Evolutionary conservation across 805 yeast species (phyloP).

Genomic region (Barnettozyma californica): DNA sequence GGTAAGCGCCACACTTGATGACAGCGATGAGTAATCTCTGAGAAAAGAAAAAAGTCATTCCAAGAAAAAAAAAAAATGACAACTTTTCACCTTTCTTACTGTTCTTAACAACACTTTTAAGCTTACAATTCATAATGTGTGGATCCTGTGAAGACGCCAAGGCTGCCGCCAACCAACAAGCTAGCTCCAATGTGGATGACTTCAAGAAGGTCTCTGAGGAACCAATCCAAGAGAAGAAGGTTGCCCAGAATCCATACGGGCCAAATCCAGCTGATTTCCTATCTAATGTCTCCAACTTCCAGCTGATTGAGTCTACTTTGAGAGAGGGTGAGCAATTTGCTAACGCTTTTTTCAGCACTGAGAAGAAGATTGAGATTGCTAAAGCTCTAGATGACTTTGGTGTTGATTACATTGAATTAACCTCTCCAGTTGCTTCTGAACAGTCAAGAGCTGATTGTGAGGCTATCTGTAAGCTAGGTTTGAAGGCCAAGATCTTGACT

Average conservation of each 20-base stretch:
- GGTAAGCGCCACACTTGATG: conserved; percentile 2
- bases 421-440: conserved; percentile 97
- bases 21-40: conserved; percentile 1
- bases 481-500: conserved; percentile 91
- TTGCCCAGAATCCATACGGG: conserved; percentile 74
- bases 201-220: conserved; percentile 43
- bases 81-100: conserved; percentile 1
- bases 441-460: conserved; percentile 92
- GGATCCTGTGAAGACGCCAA: conserved; percentile 24
- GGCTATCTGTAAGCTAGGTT: conserved; percentile 95
- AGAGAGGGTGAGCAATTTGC: conserved; percentile 99
- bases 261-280: conserved; percentile 91
- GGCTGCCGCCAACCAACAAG: conserved; percentile 15
- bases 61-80: conserved; percentile 1
- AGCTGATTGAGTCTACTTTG: conserved; percentile 89
- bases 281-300: conserved; percentile 84
- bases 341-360: conserved; percentile 91
- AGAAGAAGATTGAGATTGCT: conserved; percentile 94
- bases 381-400: conserved; percentile 96
- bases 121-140: conserved; percentile 16
- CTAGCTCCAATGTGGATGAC: conserved; percentile 11
- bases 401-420: conserved; percentile 94
- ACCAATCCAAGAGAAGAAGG: conserved; percentile 27
- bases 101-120: not conserved
- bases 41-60: not conserved